Conservation (phyloP, 306 rosid genomes). For the Prunus fruticosa region DNA sequence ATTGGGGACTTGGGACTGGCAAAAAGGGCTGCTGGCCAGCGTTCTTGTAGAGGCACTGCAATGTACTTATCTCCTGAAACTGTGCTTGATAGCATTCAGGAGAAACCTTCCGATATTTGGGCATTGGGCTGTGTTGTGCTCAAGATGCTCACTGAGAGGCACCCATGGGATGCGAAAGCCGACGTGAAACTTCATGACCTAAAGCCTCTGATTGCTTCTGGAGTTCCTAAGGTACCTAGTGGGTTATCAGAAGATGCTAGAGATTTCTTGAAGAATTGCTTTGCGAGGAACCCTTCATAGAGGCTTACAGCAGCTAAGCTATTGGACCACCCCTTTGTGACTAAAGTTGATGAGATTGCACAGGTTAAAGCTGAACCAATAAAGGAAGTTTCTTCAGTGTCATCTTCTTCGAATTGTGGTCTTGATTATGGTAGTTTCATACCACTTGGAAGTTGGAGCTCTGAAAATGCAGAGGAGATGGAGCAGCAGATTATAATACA, state of each 20-base stretch:
- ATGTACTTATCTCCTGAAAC: background rate
- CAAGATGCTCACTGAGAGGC: background rate
- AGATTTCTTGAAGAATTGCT: constrained; percentile 9
- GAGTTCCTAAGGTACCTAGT: background rate
- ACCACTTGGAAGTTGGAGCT: background rate
- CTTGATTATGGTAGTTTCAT: background rate
- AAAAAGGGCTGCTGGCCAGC: background rate
- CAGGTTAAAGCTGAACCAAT: background rate
- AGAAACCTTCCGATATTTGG: constrained; percentile 9
- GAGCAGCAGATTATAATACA: background rate
- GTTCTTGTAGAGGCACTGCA: background rate
- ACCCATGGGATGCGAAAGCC: background rate
- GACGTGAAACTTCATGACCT: background rate
- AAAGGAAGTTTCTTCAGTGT: background rate
- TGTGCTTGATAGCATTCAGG: background rate
- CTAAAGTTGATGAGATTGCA: background rate
- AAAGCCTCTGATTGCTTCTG: background rate
- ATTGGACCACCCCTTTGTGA: background rate
- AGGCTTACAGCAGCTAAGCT: constrained; percentile 5
- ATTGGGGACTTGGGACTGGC: constrained; percentile 2
- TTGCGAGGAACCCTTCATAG: background rate
- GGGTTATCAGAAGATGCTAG: background rate
- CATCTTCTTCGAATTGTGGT: background rate
- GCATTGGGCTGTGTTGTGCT: constrained; percentile 5
- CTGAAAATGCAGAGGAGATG: background rate